A percentile compares a stretch with the other conserved stretches of the same genome.
Conservation (phyloP, 768 basidiomycete genomes). For the Phlebiopsis flavidoalba region DNA sequence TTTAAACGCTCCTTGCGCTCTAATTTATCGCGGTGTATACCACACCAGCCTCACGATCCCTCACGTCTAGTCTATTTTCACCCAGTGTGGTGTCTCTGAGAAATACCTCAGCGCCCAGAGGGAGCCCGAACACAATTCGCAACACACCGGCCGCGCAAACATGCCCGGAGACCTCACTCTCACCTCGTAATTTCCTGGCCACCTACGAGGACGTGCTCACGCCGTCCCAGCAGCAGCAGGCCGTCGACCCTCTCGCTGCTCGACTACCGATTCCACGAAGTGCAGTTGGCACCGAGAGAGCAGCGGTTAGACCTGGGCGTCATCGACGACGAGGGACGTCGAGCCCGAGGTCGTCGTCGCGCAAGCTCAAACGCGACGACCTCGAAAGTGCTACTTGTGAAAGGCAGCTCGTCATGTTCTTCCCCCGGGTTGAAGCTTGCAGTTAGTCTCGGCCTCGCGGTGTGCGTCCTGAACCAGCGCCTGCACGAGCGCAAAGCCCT, state of each 20-base stretch:
- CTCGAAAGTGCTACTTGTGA: slow-evolving; percentile 21
- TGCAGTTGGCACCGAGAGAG: slow-evolving; percentile 17
- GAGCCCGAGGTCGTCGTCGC: slow-evolving; percentile 11
- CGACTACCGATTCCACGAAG: slow-evolving; percentile 16
- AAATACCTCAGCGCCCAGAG: neutral
- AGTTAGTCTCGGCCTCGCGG: neutral
- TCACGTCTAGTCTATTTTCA: neutral
- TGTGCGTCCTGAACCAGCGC: neutral
- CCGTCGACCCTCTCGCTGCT: slow-evolving; percentile 16
- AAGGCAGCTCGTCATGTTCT: slow-evolving; percentile 21
- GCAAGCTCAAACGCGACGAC: slow-evolving; percentile 12
- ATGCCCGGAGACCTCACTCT: slow-evolving; percentile 15
- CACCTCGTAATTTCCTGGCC: slow-evolving; percentile 15
- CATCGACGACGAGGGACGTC: slow-evolving; percentile 15
- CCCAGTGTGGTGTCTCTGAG: neutral
- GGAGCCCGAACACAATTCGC: neutral
- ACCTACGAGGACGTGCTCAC: slow-evolving; percentile 18
- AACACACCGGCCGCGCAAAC: neutral
- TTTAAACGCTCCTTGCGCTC: neutral
- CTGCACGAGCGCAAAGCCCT: slow-evolving; percentile 1
- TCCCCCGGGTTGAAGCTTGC: slow-evolving; percentile 13
- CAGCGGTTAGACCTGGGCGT: slow-evolving; percentile 17
- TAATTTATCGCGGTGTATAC: neutral
- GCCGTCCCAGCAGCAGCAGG: slow-evolving; percentile 14
- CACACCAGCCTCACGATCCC: neutral